phyloP scores from a whole-genome alignment of 805 yeast genomes.

The Sporopachydermia lactativora region DNA sequence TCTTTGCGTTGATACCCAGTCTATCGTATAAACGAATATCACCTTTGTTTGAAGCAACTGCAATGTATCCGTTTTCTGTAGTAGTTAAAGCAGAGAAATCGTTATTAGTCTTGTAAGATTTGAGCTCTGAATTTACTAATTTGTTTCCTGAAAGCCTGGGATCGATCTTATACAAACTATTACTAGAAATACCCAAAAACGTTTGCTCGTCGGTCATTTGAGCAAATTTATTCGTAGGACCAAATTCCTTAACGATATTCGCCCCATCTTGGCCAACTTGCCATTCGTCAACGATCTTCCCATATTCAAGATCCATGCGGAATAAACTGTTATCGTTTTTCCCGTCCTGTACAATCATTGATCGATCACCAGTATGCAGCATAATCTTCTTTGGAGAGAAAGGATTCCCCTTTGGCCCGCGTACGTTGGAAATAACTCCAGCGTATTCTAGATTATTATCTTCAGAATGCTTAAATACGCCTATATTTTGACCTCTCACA shows the following conservation, averaged over 20 bases:
- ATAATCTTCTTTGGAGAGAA: conserved; percentile 50
- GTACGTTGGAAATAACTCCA: conserved; percentile 52
- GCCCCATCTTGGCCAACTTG: conserved; percentile 30
- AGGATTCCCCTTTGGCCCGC: conserved; percentile 32
- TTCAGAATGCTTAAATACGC: conserved; percentile 55
- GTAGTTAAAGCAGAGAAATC: conserved; percentile 51
- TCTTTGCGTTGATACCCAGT: conserved; percentile 64
- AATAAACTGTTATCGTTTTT: conserved; percentile 32
- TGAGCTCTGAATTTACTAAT: conserved; percentile 41
- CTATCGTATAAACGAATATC: conserved; percentile 62
- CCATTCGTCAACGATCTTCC: conserved; percentile 84
- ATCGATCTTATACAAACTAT: conserved; percentile 62
- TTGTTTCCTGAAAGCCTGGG: conserved; percentile 54
- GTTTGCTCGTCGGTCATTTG: conserved; percentile 65
- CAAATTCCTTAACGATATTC: conserved; percentile 39
- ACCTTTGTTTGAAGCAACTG: conserved; percentile 65
- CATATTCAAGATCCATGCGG: conserved; percentile 68
- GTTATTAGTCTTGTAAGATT: conserved; percentile 39
- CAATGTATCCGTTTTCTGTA: conserved; percentile 60
- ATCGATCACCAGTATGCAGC: conserved; percentile 64
- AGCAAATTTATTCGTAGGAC: conserved; percentile 60
- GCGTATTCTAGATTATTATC: conserved; percentile 40
- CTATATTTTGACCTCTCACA: conserved; percentile 64
- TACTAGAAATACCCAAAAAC: conserved; percentile 51
- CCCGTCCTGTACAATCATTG: conserved; percentile 50